Evolutionary conservation across 805 yeast genomes (phyloP).

Genomic region (Sugiyamaella boreocaroliniensis): DNA sequence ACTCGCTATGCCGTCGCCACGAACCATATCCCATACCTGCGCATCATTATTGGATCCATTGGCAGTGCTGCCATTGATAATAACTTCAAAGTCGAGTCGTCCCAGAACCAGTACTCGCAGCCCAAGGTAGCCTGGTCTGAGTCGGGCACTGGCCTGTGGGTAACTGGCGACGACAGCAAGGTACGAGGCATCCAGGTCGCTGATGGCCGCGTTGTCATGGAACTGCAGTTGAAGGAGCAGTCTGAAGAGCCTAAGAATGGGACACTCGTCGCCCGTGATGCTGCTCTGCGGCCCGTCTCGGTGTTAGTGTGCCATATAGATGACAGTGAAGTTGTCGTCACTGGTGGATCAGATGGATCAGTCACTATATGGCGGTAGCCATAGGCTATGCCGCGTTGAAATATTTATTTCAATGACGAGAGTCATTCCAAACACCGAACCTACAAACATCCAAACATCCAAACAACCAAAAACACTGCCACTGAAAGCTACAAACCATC

Average conservation of each 20-base stretch:
- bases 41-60: conserved; percentile 46
- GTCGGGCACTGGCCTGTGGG: conserved; percentile 51
- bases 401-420: no score
- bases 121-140: conserved; percentile 43
- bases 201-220: conserved; percentile 33
- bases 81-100: conserved; percentile 46
- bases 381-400: no score
- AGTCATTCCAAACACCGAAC: no score
- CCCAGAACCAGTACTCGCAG: conserved; percentile 62
- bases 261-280: conserved; percentile 29
- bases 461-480: no score
- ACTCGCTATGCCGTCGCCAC: conserved; percentile 53
- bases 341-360: conserved; percentile 29
- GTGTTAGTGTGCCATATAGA: not conserved
- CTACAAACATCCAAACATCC: no score
- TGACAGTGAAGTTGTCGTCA: conserved; percentile 36
- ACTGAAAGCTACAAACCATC: no score
- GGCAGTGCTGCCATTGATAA: conserved; percentile 32
- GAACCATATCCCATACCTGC: conserved; percentile 70
- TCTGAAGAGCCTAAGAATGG: no score
- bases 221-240: conserved; percentile 17
- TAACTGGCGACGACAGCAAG: conserved; percentile 61
- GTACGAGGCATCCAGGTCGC: conserved; percentile 53
- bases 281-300: conserved; percentile 29
- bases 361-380: conserved; percentile 27